A percentile compares a stretch with the other conserved stretches of the same genome.
These are phyloP conservation scores for Solanum paucissectum DNA, from an alignment of 257 asterid genomes.

Conservation along the genomic window DNA sequence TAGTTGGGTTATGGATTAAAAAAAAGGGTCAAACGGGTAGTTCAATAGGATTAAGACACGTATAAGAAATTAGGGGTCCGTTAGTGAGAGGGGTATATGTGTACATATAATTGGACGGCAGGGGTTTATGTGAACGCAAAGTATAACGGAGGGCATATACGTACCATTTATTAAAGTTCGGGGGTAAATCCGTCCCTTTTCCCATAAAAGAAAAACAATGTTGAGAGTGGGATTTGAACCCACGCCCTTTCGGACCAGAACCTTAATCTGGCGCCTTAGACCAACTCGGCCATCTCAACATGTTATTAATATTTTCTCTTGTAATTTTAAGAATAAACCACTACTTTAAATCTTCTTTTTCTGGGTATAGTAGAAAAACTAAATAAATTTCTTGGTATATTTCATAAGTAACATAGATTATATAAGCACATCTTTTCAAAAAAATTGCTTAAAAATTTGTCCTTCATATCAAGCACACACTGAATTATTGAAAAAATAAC, in stretches of 20 bases:
- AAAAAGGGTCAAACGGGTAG: no score
- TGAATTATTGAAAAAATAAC: neutral
- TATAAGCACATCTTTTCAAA: neutral
- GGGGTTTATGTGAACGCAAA: no score
- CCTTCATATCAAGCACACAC: neutral
- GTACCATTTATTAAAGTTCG: no score
- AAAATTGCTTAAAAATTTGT: no score
- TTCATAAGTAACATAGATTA: neutral
- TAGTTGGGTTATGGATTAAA: no score
- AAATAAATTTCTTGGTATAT: neutral
- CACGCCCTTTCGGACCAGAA: constrained; percentile 99
- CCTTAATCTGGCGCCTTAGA: constrained; percentile 99
- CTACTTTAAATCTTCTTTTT: neutral
- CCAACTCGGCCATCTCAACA: constrained; percentile 99
- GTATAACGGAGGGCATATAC: no score
- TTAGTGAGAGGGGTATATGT: no score
- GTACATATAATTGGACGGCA: no score
- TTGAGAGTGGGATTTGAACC: constrained; percentile 96
- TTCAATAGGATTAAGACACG: no score
- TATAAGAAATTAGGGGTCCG: no score
- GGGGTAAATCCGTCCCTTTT: no score
- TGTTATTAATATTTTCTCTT: rapidly evolving
- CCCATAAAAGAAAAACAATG: neutral
- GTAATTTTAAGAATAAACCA: rapidly evolving
- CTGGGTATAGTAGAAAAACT: neutral